These are phyloP conservation scores for Silybum marianum DNA, from an alignment of 129 eudicot species.

Conservation along the genomic window DNA sequence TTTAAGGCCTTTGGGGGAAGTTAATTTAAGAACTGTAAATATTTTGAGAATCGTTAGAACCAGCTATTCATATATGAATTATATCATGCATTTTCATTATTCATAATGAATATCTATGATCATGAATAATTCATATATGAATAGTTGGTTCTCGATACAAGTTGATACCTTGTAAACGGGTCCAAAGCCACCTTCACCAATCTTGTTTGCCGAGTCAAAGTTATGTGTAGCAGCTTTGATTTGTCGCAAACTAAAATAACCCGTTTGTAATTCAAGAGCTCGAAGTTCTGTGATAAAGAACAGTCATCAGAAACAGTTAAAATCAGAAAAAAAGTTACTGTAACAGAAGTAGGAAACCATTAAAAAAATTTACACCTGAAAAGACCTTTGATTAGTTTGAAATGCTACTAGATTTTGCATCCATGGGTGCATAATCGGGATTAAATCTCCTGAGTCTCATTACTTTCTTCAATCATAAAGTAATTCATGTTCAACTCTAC, in stretches of 20 bases:
- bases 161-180: slow-evolving; percentile 80
- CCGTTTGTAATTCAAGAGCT: slow-evolving; percentile 69
- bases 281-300: slow-evolving; percentile 62
- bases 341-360: background rate
- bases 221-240: slow-evolving; percentile 80
- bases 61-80: no score
- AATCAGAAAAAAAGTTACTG: background rate
- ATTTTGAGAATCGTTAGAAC: no score
- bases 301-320: background rate
- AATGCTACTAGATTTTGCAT: background rate
- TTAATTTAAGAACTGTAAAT: no score
- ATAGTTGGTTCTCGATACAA: background rate
- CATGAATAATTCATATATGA: background rate
- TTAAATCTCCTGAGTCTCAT: no score
- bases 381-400: background rate
- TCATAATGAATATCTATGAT: background rate
- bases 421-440: background rate
- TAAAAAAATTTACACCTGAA: background rate
- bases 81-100: background rate
- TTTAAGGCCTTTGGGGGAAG: background rate
- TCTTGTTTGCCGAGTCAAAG: slow-evolving; percentile 69
- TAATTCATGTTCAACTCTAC: no score
- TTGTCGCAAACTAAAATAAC: slow-evolving; percentile 69
- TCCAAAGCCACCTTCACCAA: slow-evolving; percentile 97
- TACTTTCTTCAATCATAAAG: no score